phyloP scores from a whole-genome alignment of 441 rosid species.

The Geranium incanum region DNA sequence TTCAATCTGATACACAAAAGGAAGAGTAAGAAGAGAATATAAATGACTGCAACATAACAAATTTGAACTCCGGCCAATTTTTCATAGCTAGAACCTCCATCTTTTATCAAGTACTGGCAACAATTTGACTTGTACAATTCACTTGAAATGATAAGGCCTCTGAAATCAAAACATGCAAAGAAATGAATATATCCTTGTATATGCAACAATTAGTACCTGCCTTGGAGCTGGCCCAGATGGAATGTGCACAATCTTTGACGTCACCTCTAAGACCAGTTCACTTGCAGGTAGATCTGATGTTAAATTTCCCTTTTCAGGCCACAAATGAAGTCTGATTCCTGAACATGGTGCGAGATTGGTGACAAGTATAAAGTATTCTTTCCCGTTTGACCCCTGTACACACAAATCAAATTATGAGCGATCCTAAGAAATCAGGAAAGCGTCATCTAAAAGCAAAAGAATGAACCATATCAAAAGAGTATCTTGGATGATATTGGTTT shows the following conservation, averaged over 20 bases:
- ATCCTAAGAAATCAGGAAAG: constrained; percentile 14
- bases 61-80: constrained; percentile 10
- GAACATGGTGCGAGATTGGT: constrained; percentile 91
- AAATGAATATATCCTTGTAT: constrained; percentile 4
- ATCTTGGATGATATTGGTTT: background rate
- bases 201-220: constrained; percentile 50
- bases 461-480: background rate
- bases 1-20: constrained; percentile 54
- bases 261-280: constrained; percentile 66
- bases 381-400: constrained; percentile 70
- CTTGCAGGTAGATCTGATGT: constrained; percentile 44
- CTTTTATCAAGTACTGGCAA: background rate
- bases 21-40: constrained; percentile 17
- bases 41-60: constrained; percentile 13
- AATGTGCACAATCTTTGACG: constrained; percentile 88
- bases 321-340: constrained; percentile 86
- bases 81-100: background rate
- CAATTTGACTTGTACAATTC: constrained; percentile 8
- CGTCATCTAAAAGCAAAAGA: constrained; percentile 13
- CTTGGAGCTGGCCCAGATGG: constrained; percentile 90
- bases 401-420: constrained; percentile 27
- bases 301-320: constrained; percentile 72
- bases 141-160: constrained; percentile 2
- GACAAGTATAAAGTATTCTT: constrained; percentile 75
- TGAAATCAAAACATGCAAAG: constrained; percentile 2